These are phyloP conservation scores for Coemansia sp. DNA, from an alignment of 192 early-diverging fungal species.

Conservation along the genomic window DNA sequence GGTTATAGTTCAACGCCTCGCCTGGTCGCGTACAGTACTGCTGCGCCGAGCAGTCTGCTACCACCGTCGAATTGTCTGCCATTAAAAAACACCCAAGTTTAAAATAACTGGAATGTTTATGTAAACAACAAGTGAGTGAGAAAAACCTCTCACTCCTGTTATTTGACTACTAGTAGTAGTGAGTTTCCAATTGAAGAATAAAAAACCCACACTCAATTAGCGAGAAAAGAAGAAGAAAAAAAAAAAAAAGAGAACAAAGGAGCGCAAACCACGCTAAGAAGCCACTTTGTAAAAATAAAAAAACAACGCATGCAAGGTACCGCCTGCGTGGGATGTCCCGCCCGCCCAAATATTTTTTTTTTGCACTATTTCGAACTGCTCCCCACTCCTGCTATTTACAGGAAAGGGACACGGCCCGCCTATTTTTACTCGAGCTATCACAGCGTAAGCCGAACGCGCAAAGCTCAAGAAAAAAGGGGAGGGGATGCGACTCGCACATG, in stretches of 20 bases:
- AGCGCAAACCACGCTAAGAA: not conserved
- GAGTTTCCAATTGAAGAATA: too few relatives aligned
- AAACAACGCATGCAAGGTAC: not conserved
- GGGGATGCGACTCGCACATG: not conserved
- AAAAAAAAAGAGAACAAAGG: not conserved
- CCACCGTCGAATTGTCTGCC: constrained; percentile 15
- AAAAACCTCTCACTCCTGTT: not conserved
- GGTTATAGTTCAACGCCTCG: constrained; percentile 22
- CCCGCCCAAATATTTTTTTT: not conserved
- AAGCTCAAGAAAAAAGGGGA: too few relatives aligned
- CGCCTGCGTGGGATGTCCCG: not conserved
- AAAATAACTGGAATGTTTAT: not conserved
- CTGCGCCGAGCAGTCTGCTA: constrained; percentile 34
- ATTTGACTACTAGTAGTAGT: not conserved
- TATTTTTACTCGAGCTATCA: not conserved
- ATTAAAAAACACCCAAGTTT: not conserved
- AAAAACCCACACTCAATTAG: not conserved
- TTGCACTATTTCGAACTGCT: not conserved
- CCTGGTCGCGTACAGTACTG: constrained; percentile 32
- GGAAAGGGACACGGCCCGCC: not conserved
- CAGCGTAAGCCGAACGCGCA: too few relatives aligned
- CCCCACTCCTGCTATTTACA: not conserved
- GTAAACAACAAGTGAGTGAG: constrained; percentile 12
- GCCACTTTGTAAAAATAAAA: not conserved
- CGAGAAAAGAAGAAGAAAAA: not conserved